These are phyloP conservation scores for Jatropha curcas DNA, from an alignment of 345 rosid genomes.

Conservation along the genomic window DNA sequence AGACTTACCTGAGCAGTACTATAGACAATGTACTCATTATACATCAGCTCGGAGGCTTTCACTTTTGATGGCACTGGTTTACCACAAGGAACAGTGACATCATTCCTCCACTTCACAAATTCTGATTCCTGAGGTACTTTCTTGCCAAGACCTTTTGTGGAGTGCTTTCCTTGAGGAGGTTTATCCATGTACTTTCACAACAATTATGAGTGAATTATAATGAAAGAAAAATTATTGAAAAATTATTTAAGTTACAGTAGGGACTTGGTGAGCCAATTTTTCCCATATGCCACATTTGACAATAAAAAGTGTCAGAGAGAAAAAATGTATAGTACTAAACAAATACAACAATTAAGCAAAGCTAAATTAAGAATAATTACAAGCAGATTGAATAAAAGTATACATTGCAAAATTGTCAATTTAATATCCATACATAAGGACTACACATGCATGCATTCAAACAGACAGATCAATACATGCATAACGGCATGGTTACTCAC, in stretches of 20 bases:
- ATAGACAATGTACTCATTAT: conserved; percentile 92
- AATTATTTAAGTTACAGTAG: background rate
- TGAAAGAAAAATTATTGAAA: no score
- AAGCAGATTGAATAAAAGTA: background rate
- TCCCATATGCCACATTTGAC: conserved; percentile 2
- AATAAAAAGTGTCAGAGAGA: background rate
- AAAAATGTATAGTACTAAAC: background rate
- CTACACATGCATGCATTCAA: background rate
- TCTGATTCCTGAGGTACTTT: conserved; percentile 73
- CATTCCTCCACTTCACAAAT: conserved; percentile 80
- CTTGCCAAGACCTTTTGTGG: conserved; percentile 94
- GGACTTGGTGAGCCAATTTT: background rate
- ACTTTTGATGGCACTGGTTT: conserved; percentile 77
- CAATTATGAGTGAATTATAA: background rate
- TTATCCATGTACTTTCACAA: conserved; percentile 67
- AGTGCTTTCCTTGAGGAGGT: conserved; percentile 89
- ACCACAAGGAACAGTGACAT: conserved; percentile 83
- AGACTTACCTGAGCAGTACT: conserved; percentile 75
- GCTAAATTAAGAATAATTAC: background rate
- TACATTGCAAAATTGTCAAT: background rate
- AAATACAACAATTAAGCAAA: background rate
- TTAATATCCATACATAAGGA: background rate
- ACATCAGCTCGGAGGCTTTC: conserved; percentile 83
- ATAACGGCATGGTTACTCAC: conserved; percentile 43
- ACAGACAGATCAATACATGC: background rate